A percentile compares a stretch with the other conserved stretches of the same genome.
Evolutionary conservation across 192 early-diverging fungal genomes (phyloP).

Genomic region (Entomortierella beljakovae): DNA sequence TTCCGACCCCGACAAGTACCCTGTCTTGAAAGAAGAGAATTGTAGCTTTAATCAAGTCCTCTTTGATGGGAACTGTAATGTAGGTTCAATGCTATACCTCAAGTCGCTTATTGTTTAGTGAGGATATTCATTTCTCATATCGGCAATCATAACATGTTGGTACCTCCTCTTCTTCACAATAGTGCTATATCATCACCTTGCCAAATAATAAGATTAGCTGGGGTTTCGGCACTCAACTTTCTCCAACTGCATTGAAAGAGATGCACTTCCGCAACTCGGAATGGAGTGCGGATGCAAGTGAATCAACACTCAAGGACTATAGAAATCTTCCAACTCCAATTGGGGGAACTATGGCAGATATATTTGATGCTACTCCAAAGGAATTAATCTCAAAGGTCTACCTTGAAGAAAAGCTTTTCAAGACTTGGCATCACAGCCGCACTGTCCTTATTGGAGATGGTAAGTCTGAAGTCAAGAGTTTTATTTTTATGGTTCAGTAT

Average conservation of each 20-base stretch:
- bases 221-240: neutral
- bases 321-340: neutral
- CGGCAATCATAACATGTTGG: too few species aligned
- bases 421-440: conserved; percentile 8
- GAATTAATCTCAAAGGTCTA: conserved; percentile 15
- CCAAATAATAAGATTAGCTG: neutral
- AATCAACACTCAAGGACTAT: neutral
- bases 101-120: too few species aligned
- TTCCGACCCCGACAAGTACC: too few species aligned
- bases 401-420: conserved; percentile 22
- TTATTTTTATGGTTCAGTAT: neutral
- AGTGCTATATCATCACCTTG: neutral
- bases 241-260: neutral
- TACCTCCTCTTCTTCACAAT: too few species aligned
- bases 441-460: conserved; percentile 16
- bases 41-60: too few species aligned
- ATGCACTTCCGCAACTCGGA: conserved; percentile 16
- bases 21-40: too few species aligned
- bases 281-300: conserved; percentile 14
- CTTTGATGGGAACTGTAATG: too few species aligned
- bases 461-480: neutral
- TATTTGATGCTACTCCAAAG: conserved; percentile 7
- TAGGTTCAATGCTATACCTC: too few species aligned
- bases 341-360: conserved; percentile 6
- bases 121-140: too few species aligned